Base-by-base conservation (phyloP, 2,329 filamentous ascomycete species). In the Fusarium coffeatum region DNA sequence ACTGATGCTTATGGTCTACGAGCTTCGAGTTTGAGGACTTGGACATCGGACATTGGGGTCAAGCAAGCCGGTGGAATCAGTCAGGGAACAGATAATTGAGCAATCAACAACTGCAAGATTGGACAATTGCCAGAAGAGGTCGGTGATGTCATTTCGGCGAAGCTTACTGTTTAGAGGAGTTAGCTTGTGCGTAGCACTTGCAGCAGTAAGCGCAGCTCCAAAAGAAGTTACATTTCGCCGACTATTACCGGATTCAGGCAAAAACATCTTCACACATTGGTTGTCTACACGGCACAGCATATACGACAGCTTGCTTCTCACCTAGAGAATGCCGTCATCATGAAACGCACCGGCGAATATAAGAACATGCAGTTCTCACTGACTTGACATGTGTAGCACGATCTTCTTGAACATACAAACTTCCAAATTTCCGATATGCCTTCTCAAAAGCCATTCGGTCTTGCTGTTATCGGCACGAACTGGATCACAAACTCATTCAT, bases 401-500 rank as follows among this genome's bases (percentile, higher is more conserved):
- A 30, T 30, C 6, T 30, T 28, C 27, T 28, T 28, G 11, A 6
- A 28, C 11, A 30, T 1, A 15, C 1, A 30, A 15, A 30, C 13
- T 15, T 3, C 6, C 5, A 27, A n/a, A 22, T 8, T 13, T 5
- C n/a, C 42, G 50, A 18, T 12, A 72, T 72, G 69, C 43, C 69
- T n/a, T 5, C 32, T n/a, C 55, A 0, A 30, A 30, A 15, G 28
- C 28, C 65, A n/a, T 34, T 72, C 15, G 61, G 69, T 1, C 69
- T 72, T 23, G 69, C 69, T 48, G 55, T 72, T 12, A 41, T 72
- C 16, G 69, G 69, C 16, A 72, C 69, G 10, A 72, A 72, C 43
- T 72, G 69, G 69, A 72, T 72, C 20, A 72, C 69, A 16, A 67
- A 60, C 18, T 72, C 69, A 1, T 72, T 72, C n/a, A 63, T 70